Conservation (phyloP, 352 stramenopile genomes). For the Globisporangium rhizosaccharum region DNA sequence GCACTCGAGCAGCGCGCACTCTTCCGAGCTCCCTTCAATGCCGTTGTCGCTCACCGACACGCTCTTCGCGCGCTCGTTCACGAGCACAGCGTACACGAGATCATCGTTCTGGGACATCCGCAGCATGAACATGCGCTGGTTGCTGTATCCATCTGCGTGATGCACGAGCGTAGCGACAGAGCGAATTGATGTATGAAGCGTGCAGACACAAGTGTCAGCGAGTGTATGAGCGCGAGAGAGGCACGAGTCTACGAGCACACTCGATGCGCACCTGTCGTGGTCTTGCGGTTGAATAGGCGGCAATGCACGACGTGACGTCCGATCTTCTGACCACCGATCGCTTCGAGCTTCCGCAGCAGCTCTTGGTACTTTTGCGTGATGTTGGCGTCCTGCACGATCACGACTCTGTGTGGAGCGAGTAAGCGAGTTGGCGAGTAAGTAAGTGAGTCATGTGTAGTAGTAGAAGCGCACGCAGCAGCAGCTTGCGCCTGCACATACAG, state of each 20-base stretch:
- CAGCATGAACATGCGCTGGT: constrained; percentile 89
- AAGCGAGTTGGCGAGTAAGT: background rate
- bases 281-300: constrained; percentile 85
- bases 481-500: background rate
- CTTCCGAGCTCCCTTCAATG: constrained; percentile 61
- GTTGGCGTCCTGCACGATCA: constrained; percentile 77
- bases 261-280: constrained; percentile 37
- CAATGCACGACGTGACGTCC: constrained; percentile 81
- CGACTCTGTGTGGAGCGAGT: constrained; percentile 33
- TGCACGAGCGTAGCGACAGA: constrained; percentile 1
- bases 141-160: constrained; percentile 60
- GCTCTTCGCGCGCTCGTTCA: constrained; percentile 69
- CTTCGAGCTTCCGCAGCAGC: constrained; percentile 78
- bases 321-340: constrained; percentile 73
- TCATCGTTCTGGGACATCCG: constrained; percentile 87
- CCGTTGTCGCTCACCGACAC: constrained; percentile 61
- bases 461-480: background rate
- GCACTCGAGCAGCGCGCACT: constrained; percentile 79
- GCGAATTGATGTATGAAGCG: background rate
- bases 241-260: background rate
- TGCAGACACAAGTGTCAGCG: background rate
- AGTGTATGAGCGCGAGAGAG: background rate
- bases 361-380: constrained; percentile 86
- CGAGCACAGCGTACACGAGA: constrained; percentile 77
- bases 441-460: background rate